A percentile compares a stretch with the other conserved stretches of the same genome.
These are phyloP conservation scores for Arabidopsis thaliana DNA, from an alignment of 345 rosid genomes.

Conservation along the genomic window DNA sequence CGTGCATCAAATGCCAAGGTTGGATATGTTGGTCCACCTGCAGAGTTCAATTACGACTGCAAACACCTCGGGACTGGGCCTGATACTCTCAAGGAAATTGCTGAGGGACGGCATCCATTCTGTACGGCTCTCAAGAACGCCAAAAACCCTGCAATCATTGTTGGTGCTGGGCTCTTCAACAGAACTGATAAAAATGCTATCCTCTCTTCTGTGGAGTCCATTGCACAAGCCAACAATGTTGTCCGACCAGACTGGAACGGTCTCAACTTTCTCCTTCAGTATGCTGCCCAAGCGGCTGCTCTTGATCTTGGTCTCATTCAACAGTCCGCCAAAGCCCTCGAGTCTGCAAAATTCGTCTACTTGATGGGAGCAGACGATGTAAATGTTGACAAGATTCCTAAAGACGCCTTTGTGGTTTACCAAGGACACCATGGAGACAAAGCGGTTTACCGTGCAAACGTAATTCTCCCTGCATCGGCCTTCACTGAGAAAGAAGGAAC, in stretches of 20 bases:
- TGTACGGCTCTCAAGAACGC: conserved; percentile 66
- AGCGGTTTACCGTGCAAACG: conserved; percentile 86
- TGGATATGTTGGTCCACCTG: conserved; percentile 79
- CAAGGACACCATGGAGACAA: conserved; percentile 98
- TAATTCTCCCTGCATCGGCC: conserved; percentile 91
- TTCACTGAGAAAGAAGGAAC: conserved; percentile 96
- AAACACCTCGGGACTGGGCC: conserved; percentile 94
- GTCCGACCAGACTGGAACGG: conserved; percentile 95
- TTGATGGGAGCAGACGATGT: conserved; percentile 98
- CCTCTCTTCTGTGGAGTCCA: conserved; percentile 72
- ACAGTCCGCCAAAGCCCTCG: conserved; percentile 65
- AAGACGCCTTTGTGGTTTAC: conserved; percentile 90
- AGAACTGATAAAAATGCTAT: conserved; percentile 80
- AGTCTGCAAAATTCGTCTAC: conserved; percentile 84
- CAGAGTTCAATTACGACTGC: conserved; percentile 82
- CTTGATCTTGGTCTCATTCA: conserved; percentile 98
- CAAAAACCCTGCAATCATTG: conserved; percentile 89
- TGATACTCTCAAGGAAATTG: conserved; percentile 74
- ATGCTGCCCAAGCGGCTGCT: conserved; percentile 98
- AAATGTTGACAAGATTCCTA: conserved; percentile 76
- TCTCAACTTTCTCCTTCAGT: conserved; percentile 78
- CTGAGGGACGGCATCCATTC: conserved; percentile 82
- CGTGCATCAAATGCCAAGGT: conserved; percentile 85
- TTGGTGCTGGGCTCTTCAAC: conserved; percentile 89
- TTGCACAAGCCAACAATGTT: conserved; percentile 72